Evolutionary conservation across 306 rosid species (phyloP).

Genomic region (Neltuma alba): DNA sequence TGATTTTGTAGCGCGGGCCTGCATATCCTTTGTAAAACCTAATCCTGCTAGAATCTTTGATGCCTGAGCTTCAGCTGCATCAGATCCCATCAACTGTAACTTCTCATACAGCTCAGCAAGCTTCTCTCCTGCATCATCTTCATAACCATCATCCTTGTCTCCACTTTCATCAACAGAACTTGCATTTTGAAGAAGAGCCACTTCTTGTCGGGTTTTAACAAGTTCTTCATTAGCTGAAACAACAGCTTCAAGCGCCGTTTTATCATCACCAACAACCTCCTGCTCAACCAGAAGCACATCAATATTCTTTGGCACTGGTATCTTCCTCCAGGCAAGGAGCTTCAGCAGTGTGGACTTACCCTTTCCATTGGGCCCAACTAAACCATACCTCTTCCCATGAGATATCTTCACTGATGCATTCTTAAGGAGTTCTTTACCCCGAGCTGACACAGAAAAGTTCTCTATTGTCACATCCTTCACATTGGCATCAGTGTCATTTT

Average conservation of each 20-base stretch:
- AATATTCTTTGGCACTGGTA: slow-evolving; percentile 64
- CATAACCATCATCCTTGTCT: slow-evolving; percentile 28
- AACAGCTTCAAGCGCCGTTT: slow-evolving; percentile 55
- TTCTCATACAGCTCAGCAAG: slow-evolving; percentile 56
- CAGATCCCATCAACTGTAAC: slow-evolving; percentile 53
- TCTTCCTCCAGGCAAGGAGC: slow-evolving; percentile 74
- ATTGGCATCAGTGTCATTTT: slow-evolving; percentile 52
- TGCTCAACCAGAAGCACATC: slow-evolving; percentile 70
- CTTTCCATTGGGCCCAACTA: slow-evolving; percentile 60
- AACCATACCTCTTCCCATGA: slow-evolving; percentile 58
- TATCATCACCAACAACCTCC: slow-evolving; percentile 62
- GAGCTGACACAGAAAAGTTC: slow-evolving; percentile 51
- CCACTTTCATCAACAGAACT: slow-evolving; percentile 37
- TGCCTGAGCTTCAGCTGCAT: slow-evolving; percentile 63
- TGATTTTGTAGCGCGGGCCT: slow-evolving; percentile 57
- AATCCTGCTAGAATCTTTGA: slow-evolving; percentile 68
- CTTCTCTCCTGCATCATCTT: slow-evolving; percentile 54
- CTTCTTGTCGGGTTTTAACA: slow-evolving; percentile 53
- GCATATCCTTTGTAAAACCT: slow-evolving; percentile 68
- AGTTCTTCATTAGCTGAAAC: slow-evolving; percentile 69
- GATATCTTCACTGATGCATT: slow-evolving; percentile 51
- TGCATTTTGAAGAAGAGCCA: slow-evolving; percentile 45
- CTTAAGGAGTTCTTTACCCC: slow-evolving; percentile 54
- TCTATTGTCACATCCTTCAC: slow-evolving; percentile 53
- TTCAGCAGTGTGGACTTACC: slow-evolving; percentile 64